A percentile compares a stretch with the other conserved stretches of the same genome.
These are phyloP conservation scores for Cytospora schulzeri DNA, from an alignment of 2,329 filamentous ascomycete genomes.

Conservation along the genomic window DNA sequence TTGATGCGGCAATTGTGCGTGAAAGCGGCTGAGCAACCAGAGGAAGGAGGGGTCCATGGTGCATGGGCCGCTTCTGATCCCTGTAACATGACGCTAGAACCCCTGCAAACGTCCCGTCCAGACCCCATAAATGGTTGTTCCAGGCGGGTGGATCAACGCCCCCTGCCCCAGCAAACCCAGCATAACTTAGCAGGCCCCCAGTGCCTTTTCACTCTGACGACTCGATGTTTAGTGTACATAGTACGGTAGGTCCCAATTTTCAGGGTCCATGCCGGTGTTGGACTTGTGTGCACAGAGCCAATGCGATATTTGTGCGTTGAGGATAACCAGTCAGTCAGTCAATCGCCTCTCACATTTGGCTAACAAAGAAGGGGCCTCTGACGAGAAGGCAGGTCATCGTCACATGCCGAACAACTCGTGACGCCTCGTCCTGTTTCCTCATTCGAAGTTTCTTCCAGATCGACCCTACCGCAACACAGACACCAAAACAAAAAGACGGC, in stretches of 20 bases:
- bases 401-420: background rate
- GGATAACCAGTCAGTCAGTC: background rate
- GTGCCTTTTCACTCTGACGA: too few relatives aligned
- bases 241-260: too few relatives aligned
- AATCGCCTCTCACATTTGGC: background rate
- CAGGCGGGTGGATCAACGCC: background rate
- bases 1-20: slow-evolving; percentile 20
- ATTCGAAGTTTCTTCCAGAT: background rate
- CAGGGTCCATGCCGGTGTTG: background rate
- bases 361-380: background rate
- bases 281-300: background rate
- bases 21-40: background rate
- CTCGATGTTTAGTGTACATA: background rate
- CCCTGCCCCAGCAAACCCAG: background rate
- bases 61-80: background rate
- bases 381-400: background rate
- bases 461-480: background rate
- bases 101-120: background rate
- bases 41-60: background rate
- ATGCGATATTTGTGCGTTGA: background rate
- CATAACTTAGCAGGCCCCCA: background rate
- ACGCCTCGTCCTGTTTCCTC: background rate
- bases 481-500: background rate
- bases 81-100: slow-evolving; percentile 4
- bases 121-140: background rate